A percentile compares a stretch with the other conserved stretches of the same genome.
Evolutionary conservation across 495 filamentous ascomycete species (phyloP).

Genomic region (Penicillium cinerascens): DNA sequence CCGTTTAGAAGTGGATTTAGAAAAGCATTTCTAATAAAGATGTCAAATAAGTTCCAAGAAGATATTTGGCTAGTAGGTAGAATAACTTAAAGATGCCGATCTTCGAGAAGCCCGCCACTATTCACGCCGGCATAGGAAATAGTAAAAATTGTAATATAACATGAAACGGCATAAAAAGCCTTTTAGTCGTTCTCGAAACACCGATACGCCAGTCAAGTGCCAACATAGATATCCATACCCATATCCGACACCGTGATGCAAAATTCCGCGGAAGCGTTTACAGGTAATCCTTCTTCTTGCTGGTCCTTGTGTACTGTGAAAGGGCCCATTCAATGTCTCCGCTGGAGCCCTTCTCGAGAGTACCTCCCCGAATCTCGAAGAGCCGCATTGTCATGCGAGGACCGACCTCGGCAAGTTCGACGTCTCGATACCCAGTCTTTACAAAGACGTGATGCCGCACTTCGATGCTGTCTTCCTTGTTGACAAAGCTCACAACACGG

Average conservation of each 20-base stretch:
- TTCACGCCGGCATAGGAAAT: slow-evolving; percentile 19
- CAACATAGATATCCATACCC: slow-evolving; percentile 17
- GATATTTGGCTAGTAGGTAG: too few relatives aligned
- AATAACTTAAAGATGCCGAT: neutral
- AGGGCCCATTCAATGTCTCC: slow-evolving; percentile 96
- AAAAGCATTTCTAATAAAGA: too few relatives aligned
- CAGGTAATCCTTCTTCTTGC: slow-evolving; percentile 88
- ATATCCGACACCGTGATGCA: slow-evolving; percentile 19
- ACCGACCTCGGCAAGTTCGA: slow-evolving; percentile 92
- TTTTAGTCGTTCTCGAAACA: slow-evolving; percentile 19
- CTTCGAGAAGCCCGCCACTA: neutral
- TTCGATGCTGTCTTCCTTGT: slow-evolving; percentile 92
- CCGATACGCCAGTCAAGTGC: slow-evolving; percentile 23
- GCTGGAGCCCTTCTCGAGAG: slow-evolving; percentile 82
- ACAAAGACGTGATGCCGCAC: slow-evolving; percentile 81
- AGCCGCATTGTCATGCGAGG: slow-evolving; percentile 94
- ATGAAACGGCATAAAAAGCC: slow-evolving; percentile 10
- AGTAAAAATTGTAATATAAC: slow-evolving; percentile 7
- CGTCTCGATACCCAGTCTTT: slow-evolving; percentile 77
- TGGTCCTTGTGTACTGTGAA: slow-evolving; percentile 90
- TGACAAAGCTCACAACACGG: slow-evolving; percentile 89
- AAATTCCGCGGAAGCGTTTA: slow-evolving; percentile 31
- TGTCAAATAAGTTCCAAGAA: too few relatives aligned
- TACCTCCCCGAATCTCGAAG: slow-evolving; percentile 92
- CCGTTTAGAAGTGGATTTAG: too few relatives aligned